Conservation (phyloP, 164 flowering plant genomes). For the Tetracentron sinense region DNA sequence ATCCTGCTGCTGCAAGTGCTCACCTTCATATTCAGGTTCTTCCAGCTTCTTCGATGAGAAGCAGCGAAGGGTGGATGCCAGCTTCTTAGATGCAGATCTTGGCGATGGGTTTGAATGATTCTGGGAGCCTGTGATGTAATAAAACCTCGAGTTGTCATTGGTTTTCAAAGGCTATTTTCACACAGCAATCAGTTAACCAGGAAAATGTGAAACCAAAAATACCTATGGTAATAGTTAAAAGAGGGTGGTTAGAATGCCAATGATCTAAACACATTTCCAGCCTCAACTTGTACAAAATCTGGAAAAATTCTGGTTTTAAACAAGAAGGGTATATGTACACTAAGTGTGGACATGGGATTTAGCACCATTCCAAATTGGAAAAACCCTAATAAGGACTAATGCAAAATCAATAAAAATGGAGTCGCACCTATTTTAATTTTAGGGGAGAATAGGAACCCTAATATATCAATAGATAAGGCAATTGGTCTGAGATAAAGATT, state of each 20-base stretch:
- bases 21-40: slow-evolving; percentile 60
- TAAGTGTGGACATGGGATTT: no score
- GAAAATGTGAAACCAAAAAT: background rate
- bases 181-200: background rate
- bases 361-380: no score
- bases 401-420: no score
- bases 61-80: slow-evolving; percentile 63
- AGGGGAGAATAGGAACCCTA: no score
- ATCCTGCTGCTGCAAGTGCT: slow-evolving; percentile 50
- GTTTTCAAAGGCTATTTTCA: background rate
- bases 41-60: slow-evolving; percentile 66
- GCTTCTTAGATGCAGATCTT: slow-evolving; percentile 68
- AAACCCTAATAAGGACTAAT: no score
- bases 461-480: no score
- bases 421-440: no score
- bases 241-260: no score
- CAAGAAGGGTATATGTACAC: no score
- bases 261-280: background rate
- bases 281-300: no score
- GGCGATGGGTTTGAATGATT: slow-evolving; percentile 54
- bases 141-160: background rate
- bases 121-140: slow-evolving; percentile 32
- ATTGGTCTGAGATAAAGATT: no score
- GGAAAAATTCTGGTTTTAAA: background rate
- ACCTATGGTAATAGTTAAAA: no score